Base-by-base conservation (phyloP, 441 rosid species). In the Brassica hybrid region DNA sequence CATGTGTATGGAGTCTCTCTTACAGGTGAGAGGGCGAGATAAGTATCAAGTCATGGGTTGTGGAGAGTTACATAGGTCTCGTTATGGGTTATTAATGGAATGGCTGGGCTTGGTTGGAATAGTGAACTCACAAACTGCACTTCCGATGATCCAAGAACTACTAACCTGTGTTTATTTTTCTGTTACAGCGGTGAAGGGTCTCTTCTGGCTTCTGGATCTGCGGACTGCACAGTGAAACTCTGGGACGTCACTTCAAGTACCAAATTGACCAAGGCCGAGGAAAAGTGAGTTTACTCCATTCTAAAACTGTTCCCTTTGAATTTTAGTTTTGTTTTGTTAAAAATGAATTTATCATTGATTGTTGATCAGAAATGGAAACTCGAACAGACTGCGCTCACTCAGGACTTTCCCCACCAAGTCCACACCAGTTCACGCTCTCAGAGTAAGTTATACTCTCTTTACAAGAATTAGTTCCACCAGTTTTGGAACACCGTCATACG, bases 121-220 rank as follows among this genome's bases (percentile, higher is more conserved):
- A 69, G 10, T 25, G 27, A 50, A 68, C 14, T 23, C 5, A 25
- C 11, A 45, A 60, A 52, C 43, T 63, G 7, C 12, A 60, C 17
- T 60, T 61, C 21, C 11, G 2, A 60, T n/a, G 13, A 25, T 43
- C 19, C 36, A 38, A 77, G 76, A 58, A 45, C 17, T 19, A 50
- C 21, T 56, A 27, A 27, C 32, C 32, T 45, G 52, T 45, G 13
- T 45, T 7, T 16, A n/a, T 11, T 54, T 54, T 54, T 54, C 10
- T 7, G 59, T 54, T 54, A 54, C 59, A 54, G 59, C 23, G 59
- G 59, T 5, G 59, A 54, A 5, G 96, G 98, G 27, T 85, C 95
- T 27, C 93, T 96, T 78, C 92, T 96, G 17, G 98, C 97, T 61
- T 94, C 98, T 67, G 98, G 99, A 74, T 94, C 98, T 66, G 99